A percentile compares a stretch with the other conserved stretches of the same genome.
Conservation (phyloP, 192 early-diverging fungal genomes). For the Linnemannia schmuckeri region DNA sequence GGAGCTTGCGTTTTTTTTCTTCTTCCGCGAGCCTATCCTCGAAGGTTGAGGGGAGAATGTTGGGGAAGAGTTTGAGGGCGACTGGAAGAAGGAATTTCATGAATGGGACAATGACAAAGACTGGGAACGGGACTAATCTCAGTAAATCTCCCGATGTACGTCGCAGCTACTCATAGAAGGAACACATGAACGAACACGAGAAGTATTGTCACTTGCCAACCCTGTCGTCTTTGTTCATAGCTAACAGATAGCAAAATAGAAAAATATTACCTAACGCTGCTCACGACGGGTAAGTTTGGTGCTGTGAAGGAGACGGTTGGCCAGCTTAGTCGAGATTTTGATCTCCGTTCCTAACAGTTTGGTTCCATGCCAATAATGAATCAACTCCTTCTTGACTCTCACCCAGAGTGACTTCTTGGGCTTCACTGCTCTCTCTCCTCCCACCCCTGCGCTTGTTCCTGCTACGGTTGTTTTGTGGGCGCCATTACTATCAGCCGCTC, state of each 20-base stretch:
- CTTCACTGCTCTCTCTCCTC: not conserved
- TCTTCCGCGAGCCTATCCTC: conserved; percentile 91
- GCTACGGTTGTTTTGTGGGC: not conserved
- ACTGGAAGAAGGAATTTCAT: conserved; percentile 93
- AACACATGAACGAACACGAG: conserved; percentile 22
- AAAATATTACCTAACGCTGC: conserved; percentile 73
- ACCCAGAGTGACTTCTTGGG: conserved; percentile 79
- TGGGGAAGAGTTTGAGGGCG: conserved; percentile 93
- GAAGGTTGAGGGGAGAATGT: conserved; percentile 97
- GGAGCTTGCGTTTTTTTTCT: conserved; percentile 93
- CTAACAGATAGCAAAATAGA: not conserved
- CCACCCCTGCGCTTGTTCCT: not conserved
- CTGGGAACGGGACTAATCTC: conserved; percentile 90
- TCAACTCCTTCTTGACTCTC: conserved; percentile 88
- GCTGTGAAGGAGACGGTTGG: conserved; percentile 84
- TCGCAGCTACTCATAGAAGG: conserved; percentile 68
- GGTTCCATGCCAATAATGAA: conserved; percentile 96
- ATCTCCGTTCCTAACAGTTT: conserved; percentile 92
- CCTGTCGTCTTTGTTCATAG: not conserved
- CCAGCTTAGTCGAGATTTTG: conserved; percentile 85
- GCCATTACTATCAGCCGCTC: not conserved
- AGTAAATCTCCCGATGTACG: conserved; percentile 89
- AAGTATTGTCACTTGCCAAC: not conserved
- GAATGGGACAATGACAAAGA: conserved; percentile 95
- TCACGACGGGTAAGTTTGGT: conserved; percentile 89